Evolutionary conservation across 169 alveolate species (phyloP).

Genomic region (Theileria orientalis): DNA sequence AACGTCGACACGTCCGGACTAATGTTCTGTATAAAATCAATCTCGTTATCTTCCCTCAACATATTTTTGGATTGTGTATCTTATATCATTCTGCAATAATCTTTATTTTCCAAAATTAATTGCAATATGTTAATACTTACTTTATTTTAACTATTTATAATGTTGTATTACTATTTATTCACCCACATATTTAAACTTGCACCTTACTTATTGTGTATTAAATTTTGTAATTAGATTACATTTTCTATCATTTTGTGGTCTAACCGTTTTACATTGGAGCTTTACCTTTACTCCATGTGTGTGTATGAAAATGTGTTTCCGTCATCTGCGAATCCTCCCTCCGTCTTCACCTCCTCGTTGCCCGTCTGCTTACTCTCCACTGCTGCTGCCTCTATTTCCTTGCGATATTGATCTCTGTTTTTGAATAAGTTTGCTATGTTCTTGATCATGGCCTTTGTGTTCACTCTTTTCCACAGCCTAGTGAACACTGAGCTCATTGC

Average conservation of each 20-base stretch:
- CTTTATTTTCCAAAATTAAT: no score
- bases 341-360: slow-evolving; percentile 16
- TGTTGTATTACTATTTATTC: no score
- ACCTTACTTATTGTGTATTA: no score
- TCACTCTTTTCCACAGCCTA: slow-evolving; percentile 69
- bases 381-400: slow-evolving; percentile 50
- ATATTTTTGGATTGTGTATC: not conserved
- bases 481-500: slow-evolving; percentile 66
- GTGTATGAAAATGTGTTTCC: slow-evolving; percentile 37
- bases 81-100: no score
- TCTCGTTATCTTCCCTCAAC: slow-evolving; percentile 21
- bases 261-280: no score
- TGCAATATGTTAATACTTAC: not conserved
- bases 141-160: not conserved
- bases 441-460: slow-evolving; percentile 53
- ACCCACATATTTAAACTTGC: no score
- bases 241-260: no score
- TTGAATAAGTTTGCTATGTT: slow-evolving; percentile 63
- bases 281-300: slow-evolving; percentile 22
- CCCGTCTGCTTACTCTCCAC: slow-evolving; percentile 7
- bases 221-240: no score
- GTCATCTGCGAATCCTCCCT: slow-evolving; percentile 15
- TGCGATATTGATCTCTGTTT: slow-evolving; percentile 61
- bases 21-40: slow-evolving; percentile 32
- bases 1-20: slow-evolving; percentile 15